These are phyloP conservation scores for Aspergillus indologenus DNA, from an alignment of 495 filamentous ascomycete species.

Conservation along the genomic window DNA sequence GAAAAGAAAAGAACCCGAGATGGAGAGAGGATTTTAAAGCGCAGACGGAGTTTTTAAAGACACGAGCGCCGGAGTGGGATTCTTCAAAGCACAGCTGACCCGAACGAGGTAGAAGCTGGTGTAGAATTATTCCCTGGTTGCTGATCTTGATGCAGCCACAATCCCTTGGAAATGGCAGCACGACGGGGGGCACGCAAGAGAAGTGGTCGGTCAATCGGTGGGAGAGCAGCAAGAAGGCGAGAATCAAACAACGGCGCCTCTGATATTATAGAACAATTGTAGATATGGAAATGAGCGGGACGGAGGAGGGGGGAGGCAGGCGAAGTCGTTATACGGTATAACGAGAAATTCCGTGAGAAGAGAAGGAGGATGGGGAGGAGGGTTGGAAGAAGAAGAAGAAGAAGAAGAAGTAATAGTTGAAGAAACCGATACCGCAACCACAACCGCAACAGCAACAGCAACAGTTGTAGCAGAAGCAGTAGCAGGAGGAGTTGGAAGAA, in stretches of 20 bases:
- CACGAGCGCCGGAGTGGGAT: constrained; percentile 1
- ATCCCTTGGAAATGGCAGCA: not conserved
- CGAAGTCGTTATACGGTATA: too few relatives aligned
- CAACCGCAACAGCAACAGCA: not conserved
- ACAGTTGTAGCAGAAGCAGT: not conserved
- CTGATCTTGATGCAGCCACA: not conserved
- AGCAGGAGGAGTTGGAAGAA: not conserved
- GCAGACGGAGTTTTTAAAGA: constrained; percentile 11
- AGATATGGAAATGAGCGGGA: too few relatives aligned
- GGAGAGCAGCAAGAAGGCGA: too few relatives aligned
- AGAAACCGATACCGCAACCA: too few relatives aligned
- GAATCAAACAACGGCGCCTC: too few relatives aligned
- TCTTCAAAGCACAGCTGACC: not conserved
- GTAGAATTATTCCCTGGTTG: not conserved
- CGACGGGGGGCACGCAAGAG: not conserved
- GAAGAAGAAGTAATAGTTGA: not conserved
- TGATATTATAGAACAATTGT: too few relatives aligned
- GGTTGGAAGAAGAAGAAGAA: too few relatives aligned
- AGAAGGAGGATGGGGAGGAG: too few relatives aligned
- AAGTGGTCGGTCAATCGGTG: too few relatives aligned
- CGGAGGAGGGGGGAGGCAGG: too few relatives aligned
- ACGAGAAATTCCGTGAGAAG: too few relatives aligned
- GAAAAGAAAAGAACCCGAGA: constrained; percentile 8
- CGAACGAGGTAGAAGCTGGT: not conserved
- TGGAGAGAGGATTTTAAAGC: not conserved